A percentile compares a stretch with the other conserved stretches of the same genome.
Evolutionary conservation across 2,329 filamentous ascomycete genomes (phyloP).

Genomic region (Purpureocillium lavendulum): DNA sequence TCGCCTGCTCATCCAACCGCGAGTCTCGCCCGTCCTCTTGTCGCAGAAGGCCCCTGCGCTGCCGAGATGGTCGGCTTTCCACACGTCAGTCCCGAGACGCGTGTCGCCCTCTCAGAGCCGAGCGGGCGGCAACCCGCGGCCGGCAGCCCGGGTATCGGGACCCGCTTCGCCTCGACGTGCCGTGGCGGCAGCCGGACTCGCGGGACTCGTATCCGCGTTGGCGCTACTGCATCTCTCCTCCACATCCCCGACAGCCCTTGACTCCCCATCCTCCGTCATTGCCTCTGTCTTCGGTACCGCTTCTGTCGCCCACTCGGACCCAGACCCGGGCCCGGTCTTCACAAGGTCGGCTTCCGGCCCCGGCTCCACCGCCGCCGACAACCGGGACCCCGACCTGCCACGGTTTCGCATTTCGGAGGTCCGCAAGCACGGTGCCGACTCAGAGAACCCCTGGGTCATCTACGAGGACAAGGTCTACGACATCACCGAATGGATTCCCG

Average conservation of each 20-base stretch:
- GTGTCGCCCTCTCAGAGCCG: too few relatives aligned
- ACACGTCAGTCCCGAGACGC: too few relatives aligned
- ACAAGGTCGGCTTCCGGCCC: neutral
- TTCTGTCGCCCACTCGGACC: neutral
- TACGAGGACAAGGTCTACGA: conserved; percentile 58
- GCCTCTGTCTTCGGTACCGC: conserved; percentile 6
- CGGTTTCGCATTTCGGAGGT: conserved; percentile 43
- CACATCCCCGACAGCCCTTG: neutral
- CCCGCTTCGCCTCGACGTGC: too few relatives aligned
- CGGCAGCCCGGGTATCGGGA: too few relatives aligned
- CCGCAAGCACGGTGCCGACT: conserved; percentile 42
- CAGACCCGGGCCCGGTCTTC: conserved; percentile 1
- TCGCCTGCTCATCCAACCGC: too few relatives aligned
- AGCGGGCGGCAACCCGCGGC: too few relatives aligned
- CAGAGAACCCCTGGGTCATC: conserved; percentile 54
- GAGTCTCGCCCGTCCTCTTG: too few relatives aligned
- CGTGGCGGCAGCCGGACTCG: too few relatives aligned
- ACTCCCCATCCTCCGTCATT: neutral
- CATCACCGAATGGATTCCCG: conserved; percentile 59
- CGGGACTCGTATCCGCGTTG: neutral
- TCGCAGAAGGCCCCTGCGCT: too few relatives aligned
- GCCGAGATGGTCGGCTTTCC: too few relatives aligned
- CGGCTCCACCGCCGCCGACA: conserved; percentile 8
- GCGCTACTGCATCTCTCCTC: conserved; percentile 2
- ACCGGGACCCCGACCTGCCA: conserved; percentile 33